phyloP scores from a whole-genome alignment of 2,329 filamentous ascomycete species.

The Fusarium coicis region DNA sequence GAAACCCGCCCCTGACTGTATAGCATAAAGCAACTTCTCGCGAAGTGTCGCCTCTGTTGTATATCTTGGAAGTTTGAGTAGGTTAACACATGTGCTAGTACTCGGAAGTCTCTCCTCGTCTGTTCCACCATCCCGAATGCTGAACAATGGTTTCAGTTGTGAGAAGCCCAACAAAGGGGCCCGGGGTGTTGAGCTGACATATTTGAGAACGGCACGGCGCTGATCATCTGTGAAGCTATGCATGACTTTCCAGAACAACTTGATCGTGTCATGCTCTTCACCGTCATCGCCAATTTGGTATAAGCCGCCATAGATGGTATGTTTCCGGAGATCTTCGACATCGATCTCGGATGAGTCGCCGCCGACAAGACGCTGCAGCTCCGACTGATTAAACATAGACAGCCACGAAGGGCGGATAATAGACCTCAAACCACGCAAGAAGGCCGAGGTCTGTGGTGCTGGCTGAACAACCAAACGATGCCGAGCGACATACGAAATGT shows the following conservation, averaged over 20 bases:
- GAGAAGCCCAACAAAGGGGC: constrained; percentile 91
- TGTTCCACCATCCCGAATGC: constrained; percentile 78
- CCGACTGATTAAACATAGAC: constrained; percentile 97
- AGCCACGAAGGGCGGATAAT: constrained; percentile 95
- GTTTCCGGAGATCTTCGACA: constrained; percentile 82
- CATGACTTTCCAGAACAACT: constrained; percentile 94
- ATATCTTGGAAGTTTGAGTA: constrained; percentile 92
- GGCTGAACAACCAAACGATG: constrained; percentile 88
- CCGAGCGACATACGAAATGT: constrained; percentile 90
- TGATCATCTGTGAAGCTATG: constrained; percentile 78
- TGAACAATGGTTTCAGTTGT: constrained; percentile 86
- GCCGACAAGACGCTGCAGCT: constrained; percentile 92
- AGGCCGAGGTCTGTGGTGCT: constrained; percentile 83
- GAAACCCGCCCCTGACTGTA: constrained; percentile 91
- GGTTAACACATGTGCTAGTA: constrained; percentile 94
- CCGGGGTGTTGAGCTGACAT: constrained; percentile 92
- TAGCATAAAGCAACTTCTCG: constrained; percentile 87
- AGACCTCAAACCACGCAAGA: constrained; percentile 83
- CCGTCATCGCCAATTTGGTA: constrained; percentile 92
- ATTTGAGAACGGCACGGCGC: constrained; percentile 88
- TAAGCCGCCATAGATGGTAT: constrained; percentile 88
- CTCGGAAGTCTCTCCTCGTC: constrained; percentile 82
- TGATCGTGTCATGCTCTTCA: constrained; percentile 84
- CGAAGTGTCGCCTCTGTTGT: constrained; percentile 71
- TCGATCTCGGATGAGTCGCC: constrained; percentile 89